Conservation (phyloP, 768 basidiomycete species). For the Xanthoconium purpureum region DNA sequence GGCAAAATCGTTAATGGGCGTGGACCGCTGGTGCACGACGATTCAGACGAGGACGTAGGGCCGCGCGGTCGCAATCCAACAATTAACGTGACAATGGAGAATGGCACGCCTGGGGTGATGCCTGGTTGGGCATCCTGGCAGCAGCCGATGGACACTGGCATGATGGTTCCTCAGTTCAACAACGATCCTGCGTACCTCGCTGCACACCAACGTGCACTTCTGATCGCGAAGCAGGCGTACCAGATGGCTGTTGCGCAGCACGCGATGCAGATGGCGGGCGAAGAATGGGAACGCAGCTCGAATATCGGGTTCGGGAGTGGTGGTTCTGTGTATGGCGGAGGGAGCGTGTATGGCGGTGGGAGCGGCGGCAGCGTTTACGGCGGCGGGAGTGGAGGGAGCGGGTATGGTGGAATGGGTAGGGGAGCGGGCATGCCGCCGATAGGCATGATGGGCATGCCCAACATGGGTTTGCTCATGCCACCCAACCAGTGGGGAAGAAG, state of each 20-base stretch:
- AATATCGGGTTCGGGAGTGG: slow-evolving; percentile 42
- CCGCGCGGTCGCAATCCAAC: slow-evolving; percentile 18
- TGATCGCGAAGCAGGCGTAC: slow-evolving; percentile 84
- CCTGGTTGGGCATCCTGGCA: slow-evolving; percentile 37
- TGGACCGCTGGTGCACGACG: slow-evolving; percentile 56
- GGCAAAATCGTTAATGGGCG: slow-evolving; percentile 86
- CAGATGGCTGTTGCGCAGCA: slow-evolving; percentile 90
- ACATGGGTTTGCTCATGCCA: slow-evolving; percentile 39
- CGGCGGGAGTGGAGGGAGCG: slow-evolving; percentile 40
- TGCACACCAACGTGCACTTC: slow-evolving; percentile 87
- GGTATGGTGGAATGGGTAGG: slow-evolving; percentile 40
- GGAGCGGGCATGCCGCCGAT: slow-evolving; percentile 36
- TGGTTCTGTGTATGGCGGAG: slow-evolving; percentile 36
- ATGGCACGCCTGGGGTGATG: slow-evolving; percentile 26
- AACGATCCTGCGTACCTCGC: slow-evolving; percentile 59
- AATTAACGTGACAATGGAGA: slow-evolving; percentile 39
- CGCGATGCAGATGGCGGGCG: slow-evolving; percentile 83
- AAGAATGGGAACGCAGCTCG: slow-evolving; percentile 87
- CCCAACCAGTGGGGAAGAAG: slow-evolving; percentile 41
- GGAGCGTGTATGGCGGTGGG: slow-evolving; percentile 45
- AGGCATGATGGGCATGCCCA: slow-evolving; percentile 40
- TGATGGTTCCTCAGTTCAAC: slow-evolving; percentile 42
- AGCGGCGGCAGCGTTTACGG: slow-evolving; percentile 33
- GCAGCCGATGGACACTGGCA: slow-evolving; percentile 24
- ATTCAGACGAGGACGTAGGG: slow-evolving; percentile 41